Percentiles rank a stretch among this genome's conserved stretches.
phyloP scores from a whole-genome alignment of 2,329 filamentous ascomycete species.

The Cercospora sp. region DNA sequence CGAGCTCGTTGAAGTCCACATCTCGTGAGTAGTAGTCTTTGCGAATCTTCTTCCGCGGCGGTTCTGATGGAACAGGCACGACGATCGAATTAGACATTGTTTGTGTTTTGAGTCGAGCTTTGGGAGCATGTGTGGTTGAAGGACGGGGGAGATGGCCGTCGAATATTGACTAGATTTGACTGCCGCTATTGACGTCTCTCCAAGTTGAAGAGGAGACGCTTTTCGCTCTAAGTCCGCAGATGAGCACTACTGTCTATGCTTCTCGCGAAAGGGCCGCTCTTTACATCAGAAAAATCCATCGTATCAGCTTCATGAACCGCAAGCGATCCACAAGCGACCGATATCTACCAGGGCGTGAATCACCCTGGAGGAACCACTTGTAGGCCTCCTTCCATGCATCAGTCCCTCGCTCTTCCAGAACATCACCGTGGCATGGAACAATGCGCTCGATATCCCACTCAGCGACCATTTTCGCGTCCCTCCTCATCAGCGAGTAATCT shows the following conservation, averaged over 20 bases:
- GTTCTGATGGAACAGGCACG: not conserved
- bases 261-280: no score
- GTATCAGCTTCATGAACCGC: constrained; percentile 15
- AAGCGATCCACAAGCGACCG: constrained; percentile 11
- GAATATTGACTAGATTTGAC: not conserved
- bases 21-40: constrained; percentile 53
- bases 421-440: constrained; percentile 22
- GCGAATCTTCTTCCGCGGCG: constrained; percentile 5
- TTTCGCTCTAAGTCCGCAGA: not conserved
- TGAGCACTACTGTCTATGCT: not conserved
- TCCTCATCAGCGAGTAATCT: constrained; percentile 16
- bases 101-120: not conserved
- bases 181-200: not conserved
- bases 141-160: not conserved
- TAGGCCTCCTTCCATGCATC: constrained; percentile 19
- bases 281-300: constrained; percentile 20
- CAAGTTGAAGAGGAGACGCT: not conserved
- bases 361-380: constrained; percentile 18
- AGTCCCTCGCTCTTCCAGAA: constrained; percentile 10
- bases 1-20: constrained; percentile 64
- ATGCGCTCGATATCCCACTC: constrained; percentile 19
- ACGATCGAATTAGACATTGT: not conserved
- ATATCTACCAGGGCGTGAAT: constrained; percentile 2
- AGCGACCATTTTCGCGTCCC: constrained; percentile 19
- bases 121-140: not conserved